Base-by-base conservation (phyloP, 805 yeast genomes). In the Hemisphaericaspora nanyangensis region DNA sequence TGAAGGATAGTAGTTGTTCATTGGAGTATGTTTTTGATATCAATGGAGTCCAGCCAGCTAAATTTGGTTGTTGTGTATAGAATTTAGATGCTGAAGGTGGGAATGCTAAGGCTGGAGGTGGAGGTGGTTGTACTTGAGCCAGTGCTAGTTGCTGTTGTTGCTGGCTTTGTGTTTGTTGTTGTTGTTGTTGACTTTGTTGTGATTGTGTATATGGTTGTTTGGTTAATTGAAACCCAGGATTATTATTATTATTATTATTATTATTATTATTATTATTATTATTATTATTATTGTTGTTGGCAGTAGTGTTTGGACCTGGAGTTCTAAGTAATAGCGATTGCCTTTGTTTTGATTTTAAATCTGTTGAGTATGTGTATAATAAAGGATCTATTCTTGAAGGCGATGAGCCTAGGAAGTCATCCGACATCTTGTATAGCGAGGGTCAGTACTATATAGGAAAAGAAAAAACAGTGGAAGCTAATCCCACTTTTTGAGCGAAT, bases 31-130 rank as follows among this genome's bases (percentile, higher is more conserved):
- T 65, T 30, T 65, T 63, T 2, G 65, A 55, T 5, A 68, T 63
- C 17, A 66, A 46, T 16, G 74, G 74, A 7, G 74, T 68, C 74
- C 73, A 68, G 2, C 71, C 71, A 5, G 69, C 50, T 28, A 54
- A 33, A n/a, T 42, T 42, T 8, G 52, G 37, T 10, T 48, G 35
- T 28, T 44, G 45, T 18, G 44, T 39, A 37, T 45, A 47, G 24
- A 45, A 40, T 37, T 55, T 55, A 12, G 52, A 44, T 6, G 55
- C 57, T 10, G 61, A 56, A 0, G 56, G 47, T 8, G 56, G 55
- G 7, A 45, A 36, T n/a, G 48, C 29, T 8, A 22, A 8, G 26
- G 12, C 11, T 22, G 26, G 26, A n/a, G n/a, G n/a, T n/a, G n/a
- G n/a, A 7, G 46, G 29, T 17, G 28, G 34, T 17, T 38, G 33